Conservation (phyloP, 1,139 yeast species). For the Candida neerlandica region DNA sequence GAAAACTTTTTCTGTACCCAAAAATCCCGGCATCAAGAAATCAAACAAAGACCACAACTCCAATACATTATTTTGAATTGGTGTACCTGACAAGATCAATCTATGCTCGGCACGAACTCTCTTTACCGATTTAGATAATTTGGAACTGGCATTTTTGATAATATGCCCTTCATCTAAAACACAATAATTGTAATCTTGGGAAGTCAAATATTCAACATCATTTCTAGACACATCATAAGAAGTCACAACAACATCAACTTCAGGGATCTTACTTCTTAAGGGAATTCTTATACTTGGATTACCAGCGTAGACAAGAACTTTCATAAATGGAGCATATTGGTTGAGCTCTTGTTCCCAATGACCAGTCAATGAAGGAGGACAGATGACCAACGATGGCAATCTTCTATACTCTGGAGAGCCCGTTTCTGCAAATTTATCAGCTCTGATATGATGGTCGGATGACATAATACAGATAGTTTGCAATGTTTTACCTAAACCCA, state of each 20-base stretch:
- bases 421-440: constrained; percentile 64
- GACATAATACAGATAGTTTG: constrained; percentile 97
- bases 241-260: constrained; percentile 83
- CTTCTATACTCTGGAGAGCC: constrained; percentile 68
- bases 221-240: constrained; percentile 96
- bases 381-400: constrained; percentile 81
- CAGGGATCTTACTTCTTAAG: constrained; percentile 54
- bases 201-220: constrained; percentile 67
- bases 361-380: constrained; percentile 97
- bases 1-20: constrained; percentile 93
- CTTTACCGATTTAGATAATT: constrained; percentile 87
- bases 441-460: constrained; percentile 89
- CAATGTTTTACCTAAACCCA: constrained; percentile 97
- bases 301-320: constrained; percentile 87
- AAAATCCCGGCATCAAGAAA: constrained; percentile 96
- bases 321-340: constrained; percentile 88
- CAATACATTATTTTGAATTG: constrained; percentile 94
- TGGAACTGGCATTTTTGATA: constrained; percentile 88
- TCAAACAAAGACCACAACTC: constrained; percentile 98
- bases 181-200: constrained; percentile 84
- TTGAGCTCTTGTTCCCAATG: constrained; percentile 98
- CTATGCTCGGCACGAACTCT: constrained; percentile 83
- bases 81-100: constrained; percentile 92
- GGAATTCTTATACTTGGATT: constrained; percentile 75
- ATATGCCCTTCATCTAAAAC: constrained; percentile 98